A percentile compares a stretch with the other conserved stretches of the same genome.
These are phyloP conservation scores for Echites panduratus DNA, from an alignment of 257 asterid genomes.

Conservation along the genomic window DNA sequence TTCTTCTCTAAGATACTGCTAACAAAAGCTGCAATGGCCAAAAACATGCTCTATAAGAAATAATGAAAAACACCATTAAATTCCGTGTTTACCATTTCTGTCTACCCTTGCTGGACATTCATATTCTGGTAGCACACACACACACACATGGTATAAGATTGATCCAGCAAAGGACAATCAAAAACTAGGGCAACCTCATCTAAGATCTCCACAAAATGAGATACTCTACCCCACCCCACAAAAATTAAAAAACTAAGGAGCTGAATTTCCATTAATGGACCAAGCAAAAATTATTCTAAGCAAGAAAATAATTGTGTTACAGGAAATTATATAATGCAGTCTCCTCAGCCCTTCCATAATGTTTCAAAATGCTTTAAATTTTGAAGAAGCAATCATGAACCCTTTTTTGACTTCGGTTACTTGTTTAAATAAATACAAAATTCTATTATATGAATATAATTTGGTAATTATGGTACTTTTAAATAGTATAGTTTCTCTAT, in stretches of 20 bases:
- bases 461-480: background rate
- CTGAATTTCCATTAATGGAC: background rate
- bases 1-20: background rate
- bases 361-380: background rate
- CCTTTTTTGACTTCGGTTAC: background rate
- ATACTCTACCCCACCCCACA: too few species aligned
- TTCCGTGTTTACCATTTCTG: background rate
- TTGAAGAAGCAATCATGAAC: background rate
- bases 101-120: background rate
- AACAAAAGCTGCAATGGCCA: too few species aligned
- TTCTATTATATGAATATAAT: slow-evolving; percentile 4
- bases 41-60: background rate
- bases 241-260: too few species aligned
- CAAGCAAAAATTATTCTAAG: background rate
- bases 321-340: background rate
- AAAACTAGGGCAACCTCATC: too few species aligned
- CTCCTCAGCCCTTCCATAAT: too few species aligned
- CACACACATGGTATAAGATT: too few species aligned
- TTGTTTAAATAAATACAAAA: background rate
- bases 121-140: background rate
- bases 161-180: too few species aligned
- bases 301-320: background rate
- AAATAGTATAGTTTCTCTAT: background rate
- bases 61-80: background rate
- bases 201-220: too few species aligned